Evolutionary conservation across 2,329 filamentous ascomycete species (phyloP).

Genomic region (Didymella glomerata): DNA sequence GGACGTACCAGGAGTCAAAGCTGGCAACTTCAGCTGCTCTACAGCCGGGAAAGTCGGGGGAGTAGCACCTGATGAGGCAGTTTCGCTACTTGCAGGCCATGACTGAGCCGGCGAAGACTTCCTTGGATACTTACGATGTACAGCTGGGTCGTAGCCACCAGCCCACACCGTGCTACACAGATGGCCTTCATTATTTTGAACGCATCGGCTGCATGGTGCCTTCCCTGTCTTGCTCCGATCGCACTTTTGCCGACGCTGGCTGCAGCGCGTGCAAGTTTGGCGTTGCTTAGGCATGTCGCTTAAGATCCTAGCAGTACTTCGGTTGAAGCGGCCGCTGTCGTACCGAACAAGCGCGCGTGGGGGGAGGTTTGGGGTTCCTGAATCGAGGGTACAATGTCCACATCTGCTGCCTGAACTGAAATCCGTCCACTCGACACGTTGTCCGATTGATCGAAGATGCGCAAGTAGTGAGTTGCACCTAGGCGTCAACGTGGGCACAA

Average conservation of each 20-base stretch:
- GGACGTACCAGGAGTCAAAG: slow-evolving; percentile 16
- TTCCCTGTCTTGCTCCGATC: slow-evolving; percentile 36
- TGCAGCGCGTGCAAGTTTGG: slow-evolving; percentile 45
- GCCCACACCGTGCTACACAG: slow-evolving; percentile 47
- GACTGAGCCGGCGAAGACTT: slow-evolving; percentile 15
- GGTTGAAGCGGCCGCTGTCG: slow-evolving; percentile 7
- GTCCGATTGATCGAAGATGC: slow-evolving; percentile 10
- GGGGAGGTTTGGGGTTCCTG: background rate
- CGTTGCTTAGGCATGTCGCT: slow-evolving; percentile 44
- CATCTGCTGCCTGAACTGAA: background rate
- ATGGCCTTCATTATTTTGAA: slow-evolving; percentile 44
- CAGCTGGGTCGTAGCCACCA: slow-evolving; percentile 43
- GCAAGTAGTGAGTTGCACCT: slow-evolving; percentile 5
- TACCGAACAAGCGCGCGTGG: background rate
- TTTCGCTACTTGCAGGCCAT: slow-evolving; percentile 23
- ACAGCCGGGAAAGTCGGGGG: slow-evolving; percentile 10
- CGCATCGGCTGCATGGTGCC: slow-evolving; percentile 36
- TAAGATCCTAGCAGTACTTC: slow-evolving; percentile 5
- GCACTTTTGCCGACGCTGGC: slow-evolving; percentile 44
- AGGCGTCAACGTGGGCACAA: slow-evolving; percentile 2
- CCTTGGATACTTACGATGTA: slow-evolving; percentile 43
- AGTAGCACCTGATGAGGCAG: slow-evolving; percentile 22
- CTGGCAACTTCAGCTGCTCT: slow-evolving; percentile 14
- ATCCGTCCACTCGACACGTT: slow-evolving; percentile 13
- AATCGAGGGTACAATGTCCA: slow-evolving; percentile 6